These are phyloP conservation scores for Asclepias syriaca DNA, from an alignment of 257 asterid species.

Conservation along the genomic window DNA sequence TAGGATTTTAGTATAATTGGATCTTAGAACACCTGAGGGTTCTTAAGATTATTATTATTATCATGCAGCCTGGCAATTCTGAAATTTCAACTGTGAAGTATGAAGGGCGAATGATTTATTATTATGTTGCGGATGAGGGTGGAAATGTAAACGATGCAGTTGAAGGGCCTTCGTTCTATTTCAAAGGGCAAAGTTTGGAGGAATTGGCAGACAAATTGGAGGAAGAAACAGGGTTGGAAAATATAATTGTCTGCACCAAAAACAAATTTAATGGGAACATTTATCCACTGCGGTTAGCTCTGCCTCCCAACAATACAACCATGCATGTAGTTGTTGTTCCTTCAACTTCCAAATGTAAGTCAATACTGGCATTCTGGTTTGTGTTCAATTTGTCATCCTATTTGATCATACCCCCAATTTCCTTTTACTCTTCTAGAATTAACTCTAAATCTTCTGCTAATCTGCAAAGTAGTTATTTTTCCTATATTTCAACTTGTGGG, in stretches of 20 bases:
- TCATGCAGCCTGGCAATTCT: slow-evolving; percentile 29
- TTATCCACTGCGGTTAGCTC: slow-evolving; percentile 73
- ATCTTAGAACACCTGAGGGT: not conserved
- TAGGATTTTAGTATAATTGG: not conserved
- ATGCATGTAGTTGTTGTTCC: slow-evolving; percentile 82
- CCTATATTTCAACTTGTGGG: not conserved
- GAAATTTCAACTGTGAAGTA: slow-evolving; percentile 34
- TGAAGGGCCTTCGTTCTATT: slow-evolving; percentile 47
- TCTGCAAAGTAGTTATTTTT: not conserved
- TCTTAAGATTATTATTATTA: not conserved
- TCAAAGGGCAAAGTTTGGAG: slow-evolving; percentile 68
- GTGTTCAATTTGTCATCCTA: not conserved
- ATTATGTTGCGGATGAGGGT: slow-evolving; percentile 53
- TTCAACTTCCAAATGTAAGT: slow-evolving; percentile 65
- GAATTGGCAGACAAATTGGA: slow-evolving; percentile 59
- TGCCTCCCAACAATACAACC: slow-evolving; percentile 90
- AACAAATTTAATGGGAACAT: slow-evolving; percentile 63
- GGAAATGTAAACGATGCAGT: slow-evolving; percentile 41
- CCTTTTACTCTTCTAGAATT: not conserved
- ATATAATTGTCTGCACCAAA: slow-evolving; percentile 55
- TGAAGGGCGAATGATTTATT: slow-evolving; percentile 66
- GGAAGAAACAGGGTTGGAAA: slow-evolving; percentile 63
- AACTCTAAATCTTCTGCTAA: not conserved
- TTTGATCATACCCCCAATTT: not conserved
- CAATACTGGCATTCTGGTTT: not conserved